Evolutionary conservation across 2,329 filamentous ascomycete species (phyloP), one percentile per base, ranked within the genome.

Genomic region (Cyphellophora attinorum): DNA sequence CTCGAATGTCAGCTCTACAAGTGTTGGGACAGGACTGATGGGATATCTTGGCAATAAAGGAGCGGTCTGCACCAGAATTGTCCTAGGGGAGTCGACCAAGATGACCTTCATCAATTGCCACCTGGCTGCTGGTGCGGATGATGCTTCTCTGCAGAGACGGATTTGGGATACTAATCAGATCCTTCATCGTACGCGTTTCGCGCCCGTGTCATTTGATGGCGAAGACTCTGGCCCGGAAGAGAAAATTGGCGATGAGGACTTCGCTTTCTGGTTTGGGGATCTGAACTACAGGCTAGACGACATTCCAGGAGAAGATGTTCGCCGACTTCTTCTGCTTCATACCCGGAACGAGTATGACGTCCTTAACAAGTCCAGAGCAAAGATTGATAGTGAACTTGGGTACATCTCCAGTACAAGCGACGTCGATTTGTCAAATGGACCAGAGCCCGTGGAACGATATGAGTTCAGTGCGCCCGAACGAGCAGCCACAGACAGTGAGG

Each of bases 31-130:
- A 0, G 91, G 91, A 0, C 59, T 96, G 28, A 74, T 93, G 59
- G 89, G 89, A 0, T 94, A 94, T 52, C 80, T 95, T 65, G 91
- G 91, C 6, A 98, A 98, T 58, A 98, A 98, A 56, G 91, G 91
- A 2, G 89, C 84, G 3, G 81, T 94, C 1, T 75, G 80, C 3
- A 81, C 82, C 3, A 74, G 89, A 13, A 65, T 98, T 3, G 68
- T 98, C 1, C 63, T 98, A 1, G 91, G 89, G 2, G 91, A 95
- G 56, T 86, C 86, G 0, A 95, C 91, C 0, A 74, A 81, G 18
- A 62, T 98, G 36, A 80, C 91, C 15, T 95, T 98, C 55, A 68
- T 95, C 46, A 94, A 98, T 57, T 85, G 76, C 37, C 91, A 98
- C 61, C 68, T 98, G 15, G 82, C 88, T 42, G 93, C 89, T 34